These are phyloP conservation scores for Suillus tomentosus DNA, from an alignment of 768 basidiomycete genomes.

Conservation along the genomic window DNA sequence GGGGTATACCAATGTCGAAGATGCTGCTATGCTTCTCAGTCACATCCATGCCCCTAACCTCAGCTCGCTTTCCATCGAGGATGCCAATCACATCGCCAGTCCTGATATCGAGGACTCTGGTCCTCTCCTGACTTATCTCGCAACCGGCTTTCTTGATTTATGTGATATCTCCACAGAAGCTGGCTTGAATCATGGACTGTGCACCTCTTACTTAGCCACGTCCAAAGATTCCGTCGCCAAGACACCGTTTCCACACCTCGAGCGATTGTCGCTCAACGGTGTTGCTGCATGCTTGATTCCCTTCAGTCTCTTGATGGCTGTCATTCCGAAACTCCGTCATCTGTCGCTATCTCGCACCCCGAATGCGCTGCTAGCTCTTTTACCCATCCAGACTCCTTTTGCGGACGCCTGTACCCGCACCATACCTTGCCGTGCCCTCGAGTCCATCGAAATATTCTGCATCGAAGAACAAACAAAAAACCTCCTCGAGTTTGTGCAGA, in stretches of 20 bases:
- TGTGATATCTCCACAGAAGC: background rate
- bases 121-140: constrained; percentile 32
- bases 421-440: constrained; percentile 16
- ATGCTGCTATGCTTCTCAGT: constrained; percentile 42
- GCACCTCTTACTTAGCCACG: constrained; percentile 10
- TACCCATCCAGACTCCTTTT: constrained; percentile 20
- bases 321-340: constrained; percentile 20
- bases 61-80: constrained; percentile 42
- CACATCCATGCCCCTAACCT: constrained; percentile 44
- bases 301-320: constrained; percentile 19
- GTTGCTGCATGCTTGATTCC: constrained; percentile 37
- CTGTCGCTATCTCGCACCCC: constrained; percentile 26
- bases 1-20: constrained; percentile 44
- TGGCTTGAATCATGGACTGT: background rate
- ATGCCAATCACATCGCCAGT: constrained; percentile 45
- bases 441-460: constrained; percentile 19
- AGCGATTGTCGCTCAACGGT: constrained; percentile 36
- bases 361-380: constrained; percentile 19
- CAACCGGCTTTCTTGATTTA: constrained; percentile 29
- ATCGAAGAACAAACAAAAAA: constrained; percentile 18
- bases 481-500: constrained; percentile 16
- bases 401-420: constrained; percentile 3
- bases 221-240: constrained; percentile 20
- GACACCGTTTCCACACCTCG: constrained; percentile 39
- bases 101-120: constrained; percentile 43